Conservation (phyloP, 352 stramenopile genomes). For the Pythium utonaiense region DNA sequence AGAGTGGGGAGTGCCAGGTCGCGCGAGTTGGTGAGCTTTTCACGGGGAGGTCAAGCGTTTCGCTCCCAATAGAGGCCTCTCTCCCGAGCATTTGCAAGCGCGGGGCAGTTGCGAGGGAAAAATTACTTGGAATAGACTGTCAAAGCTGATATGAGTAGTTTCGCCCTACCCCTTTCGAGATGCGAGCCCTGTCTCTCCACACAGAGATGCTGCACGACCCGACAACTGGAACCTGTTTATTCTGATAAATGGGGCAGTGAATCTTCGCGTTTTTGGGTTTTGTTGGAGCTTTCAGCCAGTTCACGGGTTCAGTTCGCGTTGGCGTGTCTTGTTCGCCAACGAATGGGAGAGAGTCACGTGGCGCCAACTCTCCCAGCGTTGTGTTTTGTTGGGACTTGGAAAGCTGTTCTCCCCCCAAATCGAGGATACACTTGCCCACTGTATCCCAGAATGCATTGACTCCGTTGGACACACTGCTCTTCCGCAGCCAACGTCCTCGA, state of each 20-base stretch:
- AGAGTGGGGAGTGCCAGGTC: conserved; percentile 10
- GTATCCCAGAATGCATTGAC: no score
- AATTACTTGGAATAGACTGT: not conserved
- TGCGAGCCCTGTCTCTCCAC: conserved; percentile 11
- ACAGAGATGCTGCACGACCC: not conserved
- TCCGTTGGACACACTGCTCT: conserved; percentile 2
- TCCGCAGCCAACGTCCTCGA: not conserved
- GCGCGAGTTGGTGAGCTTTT: not conserved
- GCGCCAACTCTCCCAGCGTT: no score
- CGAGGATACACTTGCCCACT: not conserved
- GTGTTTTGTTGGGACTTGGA: no score
- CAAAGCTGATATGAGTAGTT: conserved; percentile 2
- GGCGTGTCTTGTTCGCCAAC: no score
- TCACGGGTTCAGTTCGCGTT: no score
- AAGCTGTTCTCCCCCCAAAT: no score
- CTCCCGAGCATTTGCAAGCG: conserved; percentile 2
- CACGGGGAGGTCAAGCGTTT: not conserved
- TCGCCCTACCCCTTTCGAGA: conserved; percentile 15
- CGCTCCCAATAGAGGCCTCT: conserved; percentile 12
- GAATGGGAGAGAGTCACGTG: conserved; percentile 2
- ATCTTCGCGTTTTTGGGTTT: conserved; percentile 10
- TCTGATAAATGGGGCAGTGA: conserved; percentile 3
- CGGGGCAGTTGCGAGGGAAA: not conserved
- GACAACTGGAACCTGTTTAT: conserved; percentile 16
- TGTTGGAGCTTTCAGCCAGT: conserved; percentile 1